Percentiles rank a stretch among this genome's conserved stretches.
phyloP scores from a whole-genome alignment of 495 filamentous ascomycete species.

The Neurospora tetraspora region DNA sequence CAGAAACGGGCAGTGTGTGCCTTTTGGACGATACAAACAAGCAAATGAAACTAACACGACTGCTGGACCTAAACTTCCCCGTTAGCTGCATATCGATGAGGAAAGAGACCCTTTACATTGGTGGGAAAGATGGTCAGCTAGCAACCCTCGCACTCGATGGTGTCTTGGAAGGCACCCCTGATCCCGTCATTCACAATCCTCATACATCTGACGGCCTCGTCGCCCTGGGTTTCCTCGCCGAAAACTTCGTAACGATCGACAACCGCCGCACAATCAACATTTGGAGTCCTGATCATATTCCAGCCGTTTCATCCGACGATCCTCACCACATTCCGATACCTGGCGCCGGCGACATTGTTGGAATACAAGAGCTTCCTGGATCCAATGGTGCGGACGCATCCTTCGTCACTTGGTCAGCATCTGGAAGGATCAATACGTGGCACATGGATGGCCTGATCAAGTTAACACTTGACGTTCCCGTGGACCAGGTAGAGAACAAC shows the following conservation, averaged over 20 bases:
- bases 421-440: conserved; percentile 76
- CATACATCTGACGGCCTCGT: conserved; percentile 26
- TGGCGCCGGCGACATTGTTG: conserved; percentile 72
- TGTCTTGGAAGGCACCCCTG: conserved; percentile 23
- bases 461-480: conserved; percentile 49
- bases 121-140: conserved; percentile 36
- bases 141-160: conserved; percentile 28
- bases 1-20: conserved; percentile 64
- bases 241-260: conserved; percentile 68
- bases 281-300: conserved; percentile 35
- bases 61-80: conserved; percentile 51
- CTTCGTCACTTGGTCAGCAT: conserved; percentile 81
- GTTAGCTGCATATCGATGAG: conserved; percentile 50
- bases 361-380: conserved; percentile 51
- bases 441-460: conserved; percentile 57
- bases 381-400: conserved; percentile 50
- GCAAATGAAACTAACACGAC: conserved; percentile 53
- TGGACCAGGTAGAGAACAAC: conserved; percentile 52
- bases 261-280: conserved; percentile 61
- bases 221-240: conserved; percentile 61
- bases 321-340: conserved; percentile 37
- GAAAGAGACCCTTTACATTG: conserved; percentile 29
- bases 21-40: conserved; percentile 69
- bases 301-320: conserved; percentile 18
- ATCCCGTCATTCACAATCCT: conserved; percentile 18